These are phyloP conservation scores for Davidsoniella neocaledoniae DNA, from an alignment of 2,329 filamentous ascomycete genomes.

Conservation along the genomic window DNA sequence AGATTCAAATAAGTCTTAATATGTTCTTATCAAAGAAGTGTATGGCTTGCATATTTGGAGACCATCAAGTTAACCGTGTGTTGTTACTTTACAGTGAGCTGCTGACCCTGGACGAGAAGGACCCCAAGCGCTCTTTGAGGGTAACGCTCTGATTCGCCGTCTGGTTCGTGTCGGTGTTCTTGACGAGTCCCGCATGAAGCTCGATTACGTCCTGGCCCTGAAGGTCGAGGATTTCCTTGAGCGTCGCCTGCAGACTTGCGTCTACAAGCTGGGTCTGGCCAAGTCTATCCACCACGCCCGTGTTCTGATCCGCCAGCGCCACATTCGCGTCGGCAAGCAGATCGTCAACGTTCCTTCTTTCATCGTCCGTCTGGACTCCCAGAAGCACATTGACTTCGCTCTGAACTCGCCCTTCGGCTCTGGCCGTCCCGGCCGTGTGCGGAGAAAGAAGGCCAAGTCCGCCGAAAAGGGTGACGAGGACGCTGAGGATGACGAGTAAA, in stretches of 20 bases:
- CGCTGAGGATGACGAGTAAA: slow-evolving; percentile 72
- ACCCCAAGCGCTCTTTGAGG: slow-evolving; percentile 99
- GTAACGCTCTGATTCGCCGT: slow-evolving; percentile 99
- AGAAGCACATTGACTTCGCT: slow-evolving; percentile 99
- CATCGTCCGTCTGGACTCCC: slow-evolving; percentile 98
- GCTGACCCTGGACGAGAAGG: slow-evolving; percentile 99
- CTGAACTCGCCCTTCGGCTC: slow-evolving; percentile 95
- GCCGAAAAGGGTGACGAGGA: slow-evolving; percentile 69
- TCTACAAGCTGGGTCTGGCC: slow-evolving; percentile 99
- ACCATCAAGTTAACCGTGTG: slow-evolving; percentile 6
- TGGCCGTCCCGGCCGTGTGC: slow-evolving; percentile 90
- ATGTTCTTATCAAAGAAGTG: not conserved
- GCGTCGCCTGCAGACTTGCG: slow-evolving; percentile 97
- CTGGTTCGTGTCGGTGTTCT: slow-evolving; percentile 99
- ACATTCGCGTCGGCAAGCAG: slow-evolving; percentile 99
- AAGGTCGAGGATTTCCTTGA: slow-evolving; percentile 99
- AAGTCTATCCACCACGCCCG: slow-evolving; percentile 99
- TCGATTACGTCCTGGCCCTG: slow-evolving; percentile 99
- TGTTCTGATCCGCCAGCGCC: slow-evolving; percentile 98
- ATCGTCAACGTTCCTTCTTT: slow-evolving; percentile 99
- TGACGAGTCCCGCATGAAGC: slow-evolving; percentile 99
- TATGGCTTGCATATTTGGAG: not conserved
- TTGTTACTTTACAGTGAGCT: slow-evolving; percentile 56
- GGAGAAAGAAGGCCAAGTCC: slow-evolving; percentile 99
- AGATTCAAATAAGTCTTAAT: no score